Evolutionary conservation across 1,284 basidiomycete species (phyloP).

Genomic region (Rhodotorula sp.): DNA sequence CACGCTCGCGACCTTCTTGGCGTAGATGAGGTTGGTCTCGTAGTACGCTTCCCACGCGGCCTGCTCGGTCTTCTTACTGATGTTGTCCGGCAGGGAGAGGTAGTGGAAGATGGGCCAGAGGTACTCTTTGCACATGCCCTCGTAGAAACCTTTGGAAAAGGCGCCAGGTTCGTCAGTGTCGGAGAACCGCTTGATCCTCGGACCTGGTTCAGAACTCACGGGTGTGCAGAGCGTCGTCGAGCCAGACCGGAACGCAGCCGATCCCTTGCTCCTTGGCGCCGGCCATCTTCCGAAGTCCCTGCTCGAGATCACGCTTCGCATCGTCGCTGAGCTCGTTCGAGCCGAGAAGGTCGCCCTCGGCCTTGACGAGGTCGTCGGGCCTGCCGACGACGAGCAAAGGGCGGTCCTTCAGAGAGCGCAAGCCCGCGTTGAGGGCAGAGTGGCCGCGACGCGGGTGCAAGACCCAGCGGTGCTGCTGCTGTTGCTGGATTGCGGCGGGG

Average conservation of each 20-base stretch:
- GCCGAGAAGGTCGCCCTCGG: constrained; percentile 47
- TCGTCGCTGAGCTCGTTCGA: constrained; percentile 29
- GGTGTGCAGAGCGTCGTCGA: constrained; percentile 38
- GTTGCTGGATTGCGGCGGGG: background rate
- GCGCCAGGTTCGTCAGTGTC: no score
- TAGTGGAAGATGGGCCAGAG: constrained; percentile 99
- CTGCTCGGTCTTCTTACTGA: constrained; percentile 68
- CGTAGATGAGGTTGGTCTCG: constrained; percentile 82
- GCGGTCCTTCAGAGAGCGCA: constrained; percentile 73
- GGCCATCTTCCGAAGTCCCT: constrained; percentile 33
- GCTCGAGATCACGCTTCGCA: constrained; percentile 39
- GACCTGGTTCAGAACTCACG: constrained; percentile 3
- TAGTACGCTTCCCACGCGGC: constrained; percentile 79
- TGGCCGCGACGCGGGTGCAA: constrained; percentile 81
- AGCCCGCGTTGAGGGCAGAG: constrained; percentile 91
- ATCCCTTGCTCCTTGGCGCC: constrained; percentile 31
- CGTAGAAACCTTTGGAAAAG: constrained; percentile 43
- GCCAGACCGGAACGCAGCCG: constrained; percentile 40
- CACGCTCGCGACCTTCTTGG: constrained; percentile 67
- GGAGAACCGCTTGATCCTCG: background rate
- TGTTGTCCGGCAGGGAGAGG: constrained; percentile 61
- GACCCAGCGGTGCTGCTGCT: constrained; percentile 60
- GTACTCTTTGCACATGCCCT: constrained; percentile 80
- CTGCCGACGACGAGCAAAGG: constrained; percentile 90
- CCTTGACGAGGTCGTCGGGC: constrained; percentile 76